phyloP scores from a whole-genome alignment of 768 basidiomycete genomes.

The Lactarius pseudohatsudake region DNA sequence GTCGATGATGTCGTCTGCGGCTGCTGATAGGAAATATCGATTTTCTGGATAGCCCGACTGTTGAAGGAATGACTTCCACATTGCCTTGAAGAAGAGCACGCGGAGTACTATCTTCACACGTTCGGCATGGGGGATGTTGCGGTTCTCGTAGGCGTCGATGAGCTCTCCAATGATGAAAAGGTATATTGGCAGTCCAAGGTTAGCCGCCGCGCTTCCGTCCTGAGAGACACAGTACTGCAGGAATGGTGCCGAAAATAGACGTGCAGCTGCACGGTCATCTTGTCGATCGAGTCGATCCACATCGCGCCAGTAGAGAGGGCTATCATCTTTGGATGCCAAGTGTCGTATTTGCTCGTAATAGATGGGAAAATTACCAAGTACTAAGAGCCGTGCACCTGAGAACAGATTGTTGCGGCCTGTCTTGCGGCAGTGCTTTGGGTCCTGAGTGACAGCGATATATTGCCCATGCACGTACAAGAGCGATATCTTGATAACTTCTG shows the following conservation, averaged over 20 bases:
- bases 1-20: slow-evolving; percentile 31
- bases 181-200: slow-evolving; percentile 33
- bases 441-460: slow-evolving; percentile 34
- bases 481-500: not conserved
- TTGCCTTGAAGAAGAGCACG: slow-evolving; percentile 31
- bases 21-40: slow-evolving; percentile 32
- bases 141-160: slow-evolving; percentile 35
- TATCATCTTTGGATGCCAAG: slow-evolving; percentile 23
- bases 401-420: slow-evolving; percentile 40
- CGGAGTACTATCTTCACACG: slow-evolving; percentile 32
- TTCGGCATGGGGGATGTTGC: slow-evolving; percentile 30
- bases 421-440: slow-evolving; percentile 40
- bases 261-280: slow-evolving; percentile 45
- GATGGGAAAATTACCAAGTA: slow-evolving; percentile 31
- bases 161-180: slow-evolving; percentile 40
- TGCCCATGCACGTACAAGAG: not conserved
- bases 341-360: slow-evolving; percentile 31
- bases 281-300: slow-evolving; percentile 44
- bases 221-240: slow-evolving; percentile 33
- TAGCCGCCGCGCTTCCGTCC: not conserved
- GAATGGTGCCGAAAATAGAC: slow-evolving; percentile 39
- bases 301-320: slow-evolving; percentile 36
- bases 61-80: slow-evolving; percentile 32
- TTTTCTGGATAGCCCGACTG: slow-evolving; percentile 29
- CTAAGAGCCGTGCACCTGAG: slow-evolving; percentile 35